Base-by-base conservation (phyloP, 345 rosid genomes). In the Camelina neglecta region DNA sequence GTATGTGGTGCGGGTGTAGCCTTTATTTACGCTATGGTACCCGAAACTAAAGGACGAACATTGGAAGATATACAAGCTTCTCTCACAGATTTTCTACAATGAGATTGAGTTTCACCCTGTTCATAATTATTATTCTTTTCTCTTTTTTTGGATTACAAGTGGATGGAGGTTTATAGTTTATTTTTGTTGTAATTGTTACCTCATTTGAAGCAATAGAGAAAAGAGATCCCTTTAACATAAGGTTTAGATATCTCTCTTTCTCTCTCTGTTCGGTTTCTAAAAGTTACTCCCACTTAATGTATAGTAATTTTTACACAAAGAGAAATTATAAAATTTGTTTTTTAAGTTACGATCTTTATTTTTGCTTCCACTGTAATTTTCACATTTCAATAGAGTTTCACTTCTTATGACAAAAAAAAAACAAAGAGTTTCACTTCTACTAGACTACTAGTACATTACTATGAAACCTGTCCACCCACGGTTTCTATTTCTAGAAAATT, bases 41-140 rank as follows among this genome's bases (percentile, higher is more conserved):
- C 91, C 0, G 94, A 89, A 74, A 89, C 90, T 2, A 87, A 85
- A 73, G 92, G 90, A 33, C 64, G 83, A 79, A 80, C 95, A 9
- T 69, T 86, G 0, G 92, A 89, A 76, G 90, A 89, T 49, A 71
- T 87, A 57, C 89, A 86, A 73, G 78, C 84, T 67, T 79, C 81
- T 73, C 75, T 82, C 41, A 47, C 82, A 23, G 67, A 48, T 67
- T 65, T 59, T 65, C 65, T 79, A 68, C 82, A 69, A 21, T 79
- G 67, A 79, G 67, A 36, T 26, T 47, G 3, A 55, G 33, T 12
- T 55, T 49, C 21, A 71, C n/a, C 11, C 4, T 50, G 56, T 65
- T 57, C 9, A 57, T 65, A 48, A n/a, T 23, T 53, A 41, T 51
- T 75, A 41, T 51, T 75, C 31, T 48, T 67, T 24, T 56, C 49